phyloP scores from a whole-genome alignment of 495 filamentous ascomycete genomes.

The Staphylotrichum longicolle region DNA sequence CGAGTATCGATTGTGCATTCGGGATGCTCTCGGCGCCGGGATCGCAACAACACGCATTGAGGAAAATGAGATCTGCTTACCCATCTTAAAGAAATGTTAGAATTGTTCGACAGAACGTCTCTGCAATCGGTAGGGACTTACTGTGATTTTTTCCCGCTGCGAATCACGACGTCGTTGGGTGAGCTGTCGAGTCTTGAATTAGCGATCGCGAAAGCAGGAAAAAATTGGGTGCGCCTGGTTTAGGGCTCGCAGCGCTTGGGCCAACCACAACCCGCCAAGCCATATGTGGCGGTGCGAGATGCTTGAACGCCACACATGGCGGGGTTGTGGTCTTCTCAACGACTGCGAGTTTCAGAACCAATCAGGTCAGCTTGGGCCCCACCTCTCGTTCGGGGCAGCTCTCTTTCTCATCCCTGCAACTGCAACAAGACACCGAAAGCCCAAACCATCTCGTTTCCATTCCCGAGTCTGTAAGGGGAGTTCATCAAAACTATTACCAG shows the following conservation, averaged over 20 bases:
- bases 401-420: no score
- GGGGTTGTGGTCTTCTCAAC: background rate
- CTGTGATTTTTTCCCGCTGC: slow-evolving; percentile 41
- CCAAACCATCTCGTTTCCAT: no score
- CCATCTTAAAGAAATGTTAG: slow-evolving; percentile 46
- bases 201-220: slow-evolving; percentile 33
- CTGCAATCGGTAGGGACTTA: slow-evolving; percentile 31
- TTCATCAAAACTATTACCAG: no score
- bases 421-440: no score
- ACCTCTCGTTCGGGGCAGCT: no score
- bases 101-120: background rate
- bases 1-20: slow-evolving; percentile 10
- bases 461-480: no score
- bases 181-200: slow-evolving; percentile 36
- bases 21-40: slow-evolving; percentile 16
- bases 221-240: slow-evolving; percentile 39
- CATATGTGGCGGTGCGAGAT: slow-evolving; percentile 26
- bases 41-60: slow-evolving; percentile 4
- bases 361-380: background rate
- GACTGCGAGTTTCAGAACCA: background rate
- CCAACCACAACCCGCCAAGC: slow-evolving; percentile 20
- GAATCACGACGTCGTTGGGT: slow-evolving; percentile 35
- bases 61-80: slow-evolving; percentile 43
- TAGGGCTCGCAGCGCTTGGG: slow-evolving; percentile 36
- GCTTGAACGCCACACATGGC: slow-evolving; percentile 8